phyloP scores from a whole-genome alignment of 1,284 basidiomycete species.

The Tilletia caries region DNA sequence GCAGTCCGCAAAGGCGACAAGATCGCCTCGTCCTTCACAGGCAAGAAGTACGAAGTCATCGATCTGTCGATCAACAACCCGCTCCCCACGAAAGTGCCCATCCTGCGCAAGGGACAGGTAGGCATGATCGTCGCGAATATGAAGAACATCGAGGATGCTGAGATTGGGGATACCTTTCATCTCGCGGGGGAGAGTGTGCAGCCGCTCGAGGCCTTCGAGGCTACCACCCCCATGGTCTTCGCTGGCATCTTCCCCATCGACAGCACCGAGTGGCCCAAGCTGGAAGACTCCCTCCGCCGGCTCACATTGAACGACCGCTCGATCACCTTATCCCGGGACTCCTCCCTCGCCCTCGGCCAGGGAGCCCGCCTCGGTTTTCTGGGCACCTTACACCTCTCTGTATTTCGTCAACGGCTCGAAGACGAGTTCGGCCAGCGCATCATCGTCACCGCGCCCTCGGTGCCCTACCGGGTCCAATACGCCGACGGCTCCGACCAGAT shows the following conservation, averaged over 20 bases:
- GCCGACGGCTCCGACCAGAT: conserved; percentile 30
- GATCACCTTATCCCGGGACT: conserved; percentile 87
- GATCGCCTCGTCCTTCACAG: conserved; percentile 78
- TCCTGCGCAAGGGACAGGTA: conserved; percentile 80
- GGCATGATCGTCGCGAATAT: conserved; percentile 85
- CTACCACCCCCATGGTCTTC: conserved; percentile 93
- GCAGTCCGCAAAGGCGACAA: conserved; percentile 60
- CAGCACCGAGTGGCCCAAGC: conserved; percentile 80
- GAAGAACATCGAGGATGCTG: conserved; percentile 95
- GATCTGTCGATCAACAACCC: conserved; percentile 92
- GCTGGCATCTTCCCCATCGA: conserved; percentile 94
- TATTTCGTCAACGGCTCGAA: conserved; percentile 89
- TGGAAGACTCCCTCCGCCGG: conserved; percentile 91
- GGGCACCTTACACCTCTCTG: conserved; percentile 94
- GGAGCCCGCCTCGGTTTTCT: conserved; percentile 92
- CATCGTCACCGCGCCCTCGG: conserved; percentile 49
- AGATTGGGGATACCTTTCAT: conserved; percentile 90
- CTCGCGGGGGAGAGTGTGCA: conserved; percentile 71
- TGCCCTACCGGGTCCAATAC: conserved; percentile 45
- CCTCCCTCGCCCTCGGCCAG: conserved; percentile 89
- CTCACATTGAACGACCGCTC: conserved; percentile 81
- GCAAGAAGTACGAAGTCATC: conserved; percentile 85
- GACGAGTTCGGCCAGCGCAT: conserved; percentile 71
- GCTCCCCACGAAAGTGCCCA: conserved; percentile 46
- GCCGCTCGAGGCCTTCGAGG: conserved; percentile 85